Conservation (phyloP, 73 alveolate species). For the Durusdinium trenchii region DNA sequence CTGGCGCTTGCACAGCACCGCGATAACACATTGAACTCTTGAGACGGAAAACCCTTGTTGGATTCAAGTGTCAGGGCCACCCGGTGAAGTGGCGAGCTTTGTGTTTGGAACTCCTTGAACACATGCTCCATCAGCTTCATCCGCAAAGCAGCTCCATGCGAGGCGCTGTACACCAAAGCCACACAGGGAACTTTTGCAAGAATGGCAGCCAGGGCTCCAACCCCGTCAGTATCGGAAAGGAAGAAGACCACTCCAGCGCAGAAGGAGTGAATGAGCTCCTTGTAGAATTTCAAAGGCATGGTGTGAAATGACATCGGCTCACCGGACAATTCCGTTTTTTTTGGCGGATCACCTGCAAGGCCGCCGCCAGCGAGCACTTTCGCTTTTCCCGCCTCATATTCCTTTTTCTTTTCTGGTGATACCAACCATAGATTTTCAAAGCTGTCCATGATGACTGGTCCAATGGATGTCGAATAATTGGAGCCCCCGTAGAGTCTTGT, state of each 20-base stretch:
- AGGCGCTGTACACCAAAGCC: background rate
- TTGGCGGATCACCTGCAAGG: background rate
- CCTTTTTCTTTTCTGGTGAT: conserved; percentile 1
- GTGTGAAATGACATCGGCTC: background rate
- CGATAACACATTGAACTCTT: background rate
- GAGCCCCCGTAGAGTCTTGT: conserved; percentile 1
- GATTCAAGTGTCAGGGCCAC: background rate
- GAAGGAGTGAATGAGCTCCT: background rate
- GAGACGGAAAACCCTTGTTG: background rate
- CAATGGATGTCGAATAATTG: background rate
- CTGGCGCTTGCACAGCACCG: conserved; percentile 24
- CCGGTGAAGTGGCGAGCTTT: background rate
- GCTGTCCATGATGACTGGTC: background rate
- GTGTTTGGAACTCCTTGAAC: background rate
- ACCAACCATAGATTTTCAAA: background rate
- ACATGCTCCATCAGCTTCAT: background rate
- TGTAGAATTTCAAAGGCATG: background rate
- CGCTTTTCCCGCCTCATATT: conserved; percentile 2
- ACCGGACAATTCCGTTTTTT: no score
- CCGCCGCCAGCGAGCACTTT: conserved; percentile 39
- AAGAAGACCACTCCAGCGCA: conserved; percentile 2
- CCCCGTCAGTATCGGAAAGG: background rate
- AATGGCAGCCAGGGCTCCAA: background rate
- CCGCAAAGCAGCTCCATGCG: conserved; percentile 39
- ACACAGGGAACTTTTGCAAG: background rate